Evolutionary conservation across 2,329 filamentous ascomycete genomes (phyloP), one percentile per base, ranked within the genome.

Genomic region (Paraphaeosphaeria sporulosa): DNA sequence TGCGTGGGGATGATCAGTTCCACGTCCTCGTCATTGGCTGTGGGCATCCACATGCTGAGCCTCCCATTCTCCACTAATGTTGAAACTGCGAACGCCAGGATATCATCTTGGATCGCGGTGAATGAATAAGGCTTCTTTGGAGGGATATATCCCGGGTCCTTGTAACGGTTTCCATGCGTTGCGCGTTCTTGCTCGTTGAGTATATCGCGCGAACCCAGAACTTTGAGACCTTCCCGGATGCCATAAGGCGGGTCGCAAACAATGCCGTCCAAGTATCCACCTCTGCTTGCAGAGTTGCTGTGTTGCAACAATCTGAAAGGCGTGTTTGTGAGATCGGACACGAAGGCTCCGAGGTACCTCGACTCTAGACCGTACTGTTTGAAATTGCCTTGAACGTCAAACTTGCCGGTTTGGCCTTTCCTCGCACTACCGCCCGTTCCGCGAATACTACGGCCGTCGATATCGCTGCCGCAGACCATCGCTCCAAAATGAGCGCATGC

Each of bases 41-140:
- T 96, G 0, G 95, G 95, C 92, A 98, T 96, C 95, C 95, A 99
- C 82, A 99, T 96, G 8, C 91, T 92, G 10, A 99, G 77, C 30
- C 95, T 85, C 0, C 93, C 95, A 63, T 87, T 80, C 55, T 92
- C 89, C 8, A 97, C 91, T 0, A 99, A 83, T 1, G 89, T 92
- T 13, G 86, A 82, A 0, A 89, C 86, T 5, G 93, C 89, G 72
- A 99, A 98, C 21, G 89, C 85, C 6, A 98, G 85, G 55, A 99
- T 93, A 75, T 98, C 93, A 71, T 93, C 89, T 21, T 97, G 85
- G 87, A 99, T 93, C 6, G 92, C 90, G 42, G 91, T 83, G 76
- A 99, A 98, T 68, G 92, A 92, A 77, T 99, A 99, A 0, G 94
- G 93, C 71, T 89, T 90, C 77, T 96, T 98, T 0, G 95, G 94